A percentile compares a stretch with the other conserved stretches of the same genome.
Conservation (phyloP, 805 yeast genomes). For the Martiniozyma abietophila region DNA sequence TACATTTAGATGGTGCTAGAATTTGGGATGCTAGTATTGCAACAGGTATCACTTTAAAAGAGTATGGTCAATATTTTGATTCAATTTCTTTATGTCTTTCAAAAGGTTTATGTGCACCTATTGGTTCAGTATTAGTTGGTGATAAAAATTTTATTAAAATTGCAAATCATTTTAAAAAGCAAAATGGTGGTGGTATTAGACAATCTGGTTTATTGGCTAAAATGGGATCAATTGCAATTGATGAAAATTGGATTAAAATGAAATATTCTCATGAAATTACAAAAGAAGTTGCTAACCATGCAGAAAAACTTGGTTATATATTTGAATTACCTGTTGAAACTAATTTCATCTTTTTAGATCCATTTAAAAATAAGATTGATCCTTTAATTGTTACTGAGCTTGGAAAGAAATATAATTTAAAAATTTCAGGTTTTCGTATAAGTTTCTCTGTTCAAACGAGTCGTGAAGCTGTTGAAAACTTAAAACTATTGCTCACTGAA, state of each 20-base stretch:
- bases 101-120: conserved; percentile 87
- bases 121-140: conserved; percentile 84
- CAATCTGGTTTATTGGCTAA: conserved; percentile 75
- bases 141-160: conserved; percentile 44
- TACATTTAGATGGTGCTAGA: conserved; percentile 93
- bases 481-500: conserved; percentile 52
- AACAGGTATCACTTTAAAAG: conserved; percentile 55
- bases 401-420: conserved; percentile 52
- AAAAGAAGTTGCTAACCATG: conserved; percentile 40
- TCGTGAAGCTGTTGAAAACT: conserved; percentile 42
- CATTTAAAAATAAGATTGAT: conserved; percentile 43
- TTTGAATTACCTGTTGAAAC: conserved; percentile 72
- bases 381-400: conserved; percentile 27
- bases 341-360: conserved; percentile 72
- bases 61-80: conserved; percentile 72
- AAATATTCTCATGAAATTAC: conserved; percentile 41
- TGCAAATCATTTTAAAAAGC: conserved; percentile 83
- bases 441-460: conserved; percentile 71
- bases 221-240: conserved; percentile 72
- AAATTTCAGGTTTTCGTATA: conserved; percentile 63
- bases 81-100: conserved; percentile 86
- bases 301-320: conserved; percentile 41
- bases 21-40: conserved; percentile 80
- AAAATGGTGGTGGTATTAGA: conserved; percentile 89
- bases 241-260: conserved; percentile 57